phyloP scores from a whole-genome alignment of 257 asterid genomes.

The Solanum sitiens region DNA sequence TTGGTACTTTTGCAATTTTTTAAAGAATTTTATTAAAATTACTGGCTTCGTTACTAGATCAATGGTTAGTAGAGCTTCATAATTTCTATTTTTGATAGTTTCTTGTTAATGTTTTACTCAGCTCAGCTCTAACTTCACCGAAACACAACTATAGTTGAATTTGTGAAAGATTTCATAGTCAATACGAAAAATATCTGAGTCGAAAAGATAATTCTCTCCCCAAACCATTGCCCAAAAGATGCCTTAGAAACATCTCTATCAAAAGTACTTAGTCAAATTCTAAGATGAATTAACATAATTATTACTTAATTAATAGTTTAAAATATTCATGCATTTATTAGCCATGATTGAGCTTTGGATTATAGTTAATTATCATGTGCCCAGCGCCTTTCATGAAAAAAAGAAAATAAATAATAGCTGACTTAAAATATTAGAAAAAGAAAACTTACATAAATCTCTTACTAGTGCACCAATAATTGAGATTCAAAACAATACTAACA shows the following conservation, averaged over 20 bases:
- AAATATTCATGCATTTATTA: background rate
- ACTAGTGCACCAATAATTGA: background rate
- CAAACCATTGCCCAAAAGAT: background rate
- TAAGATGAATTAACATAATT: too few species aligned
- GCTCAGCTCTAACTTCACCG: background rate
- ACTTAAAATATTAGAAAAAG: background rate
- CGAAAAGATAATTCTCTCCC: background rate
- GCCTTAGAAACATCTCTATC: slow-evolving; percentile 5
- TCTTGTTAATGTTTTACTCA: too few species aligned
- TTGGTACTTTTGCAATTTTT: background rate
- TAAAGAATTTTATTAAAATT: too few species aligned
- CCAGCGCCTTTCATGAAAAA: background rate
- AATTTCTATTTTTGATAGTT: too few species aligned
- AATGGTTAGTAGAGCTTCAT: background rate
- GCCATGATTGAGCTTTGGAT: background rate
- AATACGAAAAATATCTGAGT: too few species aligned
- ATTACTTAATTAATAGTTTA: too few species aligned
- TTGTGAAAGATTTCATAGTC: background rate
- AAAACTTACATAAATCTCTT: background rate
- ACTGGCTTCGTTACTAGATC: background rate
- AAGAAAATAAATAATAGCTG: background rate
- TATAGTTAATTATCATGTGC: background rate
- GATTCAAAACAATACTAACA: too few species aligned
- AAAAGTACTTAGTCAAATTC: slow-evolving; percentile 4
- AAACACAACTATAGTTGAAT: background rate